These are phyloP conservation scores for Globisporangium orthogonon DNA, from an alignment of 352 stramenopile genomes.

Conservation along the genomic window DNA sequence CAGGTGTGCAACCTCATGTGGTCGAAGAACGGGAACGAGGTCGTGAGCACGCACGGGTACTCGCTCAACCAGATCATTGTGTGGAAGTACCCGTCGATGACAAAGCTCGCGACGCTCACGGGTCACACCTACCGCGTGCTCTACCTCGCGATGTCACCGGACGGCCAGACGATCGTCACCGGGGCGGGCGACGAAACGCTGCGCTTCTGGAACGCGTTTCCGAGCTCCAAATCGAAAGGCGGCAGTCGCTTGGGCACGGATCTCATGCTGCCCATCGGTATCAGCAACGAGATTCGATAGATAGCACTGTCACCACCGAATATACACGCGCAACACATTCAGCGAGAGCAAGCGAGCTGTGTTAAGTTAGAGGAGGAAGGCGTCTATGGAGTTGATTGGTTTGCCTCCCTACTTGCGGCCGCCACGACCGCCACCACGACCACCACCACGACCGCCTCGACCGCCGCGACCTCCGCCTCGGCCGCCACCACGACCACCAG, in stretches of 20 bases:
- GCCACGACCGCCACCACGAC: constrained; percentile 22
- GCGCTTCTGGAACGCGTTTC: constrained; percentile 97
- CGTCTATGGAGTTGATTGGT: neutral
- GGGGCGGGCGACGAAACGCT: constrained; percentile 97
- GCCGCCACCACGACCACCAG: constrained; percentile 34
- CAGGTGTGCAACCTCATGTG: constrained; percentile 98
- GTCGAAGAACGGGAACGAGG: constrained; percentile 96
- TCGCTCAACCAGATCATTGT: constrained; percentile 97
- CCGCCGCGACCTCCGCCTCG: constrained; percentile 18
- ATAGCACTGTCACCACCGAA: constrained; percentile 2
- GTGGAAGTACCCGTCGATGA: constrained; percentile 96
- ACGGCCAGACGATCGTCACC: constrained; percentile 96
- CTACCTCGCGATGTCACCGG: constrained; percentile 95
- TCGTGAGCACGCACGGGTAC: constrained; percentile 98
- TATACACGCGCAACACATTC: constrained; percentile 7
- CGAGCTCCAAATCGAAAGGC: constrained; percentile 57
- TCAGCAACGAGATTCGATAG: constrained; percentile 57
- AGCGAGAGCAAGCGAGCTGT: neutral
- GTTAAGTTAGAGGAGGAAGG: constrained; percentile 1
- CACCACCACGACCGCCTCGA: constrained; percentile 18
- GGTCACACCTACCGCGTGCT: constrained; percentile 95
- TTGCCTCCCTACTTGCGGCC: constrained; percentile 27
- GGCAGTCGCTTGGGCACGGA: constrained; percentile 42
- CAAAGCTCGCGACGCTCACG: constrained; percentile 94
- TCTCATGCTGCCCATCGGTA: constrained; percentile 50